phyloP scores from a whole-genome alignment of 768 basidiomycete species.

The Lactifluus subvellereus region DNA sequence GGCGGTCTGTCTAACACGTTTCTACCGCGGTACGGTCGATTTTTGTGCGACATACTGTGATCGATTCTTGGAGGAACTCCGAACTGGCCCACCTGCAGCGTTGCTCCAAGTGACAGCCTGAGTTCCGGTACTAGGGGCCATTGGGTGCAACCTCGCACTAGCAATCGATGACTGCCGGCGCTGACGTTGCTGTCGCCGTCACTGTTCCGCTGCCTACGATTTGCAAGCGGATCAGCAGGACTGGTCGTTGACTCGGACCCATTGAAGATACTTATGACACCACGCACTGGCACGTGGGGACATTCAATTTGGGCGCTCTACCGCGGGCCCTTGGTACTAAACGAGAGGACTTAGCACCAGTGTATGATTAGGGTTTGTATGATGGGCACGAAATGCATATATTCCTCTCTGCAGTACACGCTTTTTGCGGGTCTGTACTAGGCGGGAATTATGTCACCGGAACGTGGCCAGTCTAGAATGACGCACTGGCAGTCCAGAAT shows the following conservation, averaged over 20 bases:
- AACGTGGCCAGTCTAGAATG: no score
- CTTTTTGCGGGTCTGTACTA: no score
- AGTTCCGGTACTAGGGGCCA: no score
- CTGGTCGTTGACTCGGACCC: not conserved
- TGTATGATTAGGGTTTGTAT: not conserved
- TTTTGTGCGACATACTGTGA: no score
- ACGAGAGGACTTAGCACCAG: not conserved
- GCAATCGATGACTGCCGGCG: no score
- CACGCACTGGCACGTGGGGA: constrained; percentile 10
- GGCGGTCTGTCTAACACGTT: constrained; percentile 8
- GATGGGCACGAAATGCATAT: constrained; percentile 10
- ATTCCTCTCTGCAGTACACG: not conserved
- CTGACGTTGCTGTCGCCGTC: no score
- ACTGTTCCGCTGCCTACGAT: not conserved
- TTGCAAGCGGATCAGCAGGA: constrained; percentile 15
- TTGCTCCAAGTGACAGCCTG: not conserved
- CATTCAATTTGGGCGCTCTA: not conserved
- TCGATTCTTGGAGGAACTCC: no score
- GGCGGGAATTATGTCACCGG: no score
- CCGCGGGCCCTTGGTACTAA: constrained; percentile 1
- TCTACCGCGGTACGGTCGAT: constrained; percentile 1
- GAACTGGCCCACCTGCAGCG: no score
- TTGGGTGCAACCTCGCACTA: no score
- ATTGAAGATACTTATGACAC: not conserved
- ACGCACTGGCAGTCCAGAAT: no score